Evolutionary conservation across 768 basidiomycete genomes (phyloP).

Genomic region (Mycena pura): DNA sequence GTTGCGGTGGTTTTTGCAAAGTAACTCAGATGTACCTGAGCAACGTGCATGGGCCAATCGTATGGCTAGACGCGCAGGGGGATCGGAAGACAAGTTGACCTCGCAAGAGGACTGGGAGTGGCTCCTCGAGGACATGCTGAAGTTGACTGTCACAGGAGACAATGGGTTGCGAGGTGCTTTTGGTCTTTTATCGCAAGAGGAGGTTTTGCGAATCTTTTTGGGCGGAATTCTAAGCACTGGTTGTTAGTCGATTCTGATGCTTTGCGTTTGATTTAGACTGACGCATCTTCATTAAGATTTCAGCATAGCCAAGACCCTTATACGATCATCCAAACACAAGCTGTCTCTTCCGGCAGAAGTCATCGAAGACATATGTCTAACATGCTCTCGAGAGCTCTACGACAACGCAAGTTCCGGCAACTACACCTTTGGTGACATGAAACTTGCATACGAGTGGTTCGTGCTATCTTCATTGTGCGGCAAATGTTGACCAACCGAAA

Average conservation of each 20-base stretch:
- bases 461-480: slow-evolving; percentile 4
- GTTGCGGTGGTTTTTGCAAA: slow-evolving; percentile 90
- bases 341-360: slow-evolving; percentile 54
- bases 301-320: slow-evolving; percentile 67
- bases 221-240: slow-evolving; percentile 86
- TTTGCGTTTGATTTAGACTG: slow-evolving; percentile 16
- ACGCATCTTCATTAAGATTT: slow-evolving; percentile 54
- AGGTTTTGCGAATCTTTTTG: slow-evolving; percentile 85
- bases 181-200: slow-evolving; percentile 71
- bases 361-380: slow-evolving; percentile 81
- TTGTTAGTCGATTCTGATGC: slow-evolving; percentile 61
- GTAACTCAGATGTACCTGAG: slow-evolving; percentile 64
- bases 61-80: slow-evolving; percentile 78
- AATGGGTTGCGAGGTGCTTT: slow-evolving; percentile 77
- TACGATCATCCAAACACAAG: slow-evolving; percentile 54
- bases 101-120: slow-evolving; percentile 84
- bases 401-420: slow-evolving; percentile 94
- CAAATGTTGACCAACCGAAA: slow-evolving; percentile 5
- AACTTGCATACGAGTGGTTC: slow-evolving; percentile 95
- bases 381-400: slow-evolving; percentile 88
- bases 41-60: slow-evolving; percentile 88
- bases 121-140: slow-evolving; percentile 90
- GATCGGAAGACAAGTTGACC: slow-evolving; percentile 56
- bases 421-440: slow-evolving; percentile 94
- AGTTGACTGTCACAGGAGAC: slow-evolving; percentile 71